Conservation (phyloP, 2,329 filamentous ascomycete genomes). For the Verticillium dahliae region DNA sequence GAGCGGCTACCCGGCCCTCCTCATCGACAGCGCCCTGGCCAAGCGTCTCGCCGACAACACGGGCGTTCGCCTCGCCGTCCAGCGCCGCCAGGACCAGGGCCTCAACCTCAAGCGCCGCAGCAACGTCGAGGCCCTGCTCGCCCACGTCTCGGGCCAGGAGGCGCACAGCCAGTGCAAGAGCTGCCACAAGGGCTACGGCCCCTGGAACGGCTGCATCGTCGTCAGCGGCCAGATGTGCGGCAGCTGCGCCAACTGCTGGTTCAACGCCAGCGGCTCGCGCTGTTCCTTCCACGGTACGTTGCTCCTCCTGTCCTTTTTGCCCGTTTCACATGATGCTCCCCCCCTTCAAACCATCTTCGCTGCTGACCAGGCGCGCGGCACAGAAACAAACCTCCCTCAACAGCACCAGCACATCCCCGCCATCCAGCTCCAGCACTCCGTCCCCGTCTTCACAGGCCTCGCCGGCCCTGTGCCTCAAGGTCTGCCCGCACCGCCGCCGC, state of each 20-base stretch:
- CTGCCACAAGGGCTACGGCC: conserved; percentile 53
- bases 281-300: conserved; percentile 54
- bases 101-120: conserved; percentile 52
- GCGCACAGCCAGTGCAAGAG: conserved; percentile 48
- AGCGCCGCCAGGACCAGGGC: conserved; percentile 45
- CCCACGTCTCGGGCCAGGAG: conserved; percentile 46
- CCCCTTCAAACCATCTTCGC: no score
- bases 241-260: conserved; percentile 58
- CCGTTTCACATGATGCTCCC: no score
- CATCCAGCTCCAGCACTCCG: conserved; percentile 18
- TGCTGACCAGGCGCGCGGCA: no score
- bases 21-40: conserved; percentile 48
- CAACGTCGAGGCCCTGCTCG: conserved; percentile 54
- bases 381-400: conserved; percentile 39
- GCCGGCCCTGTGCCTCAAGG: conserved; percentile 16
- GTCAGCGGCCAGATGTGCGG: conserved; percentile 55
- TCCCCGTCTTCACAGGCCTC: conserved; percentile 20
- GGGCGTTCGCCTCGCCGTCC: conserved; percentile 41
- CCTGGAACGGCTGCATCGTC: conserved; percentile 53
- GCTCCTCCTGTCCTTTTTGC: not conserved
- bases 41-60: conserved; percentile 43
- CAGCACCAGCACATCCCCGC: conserved; percentile 23
- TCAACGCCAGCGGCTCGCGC: conserved; percentile 52
- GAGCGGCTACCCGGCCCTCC: conserved; percentile 38
- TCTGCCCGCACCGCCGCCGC: conserved; percentile 18